phyloP scores from a whole-genome alignment of 2,329 filamentous ascomycete genomes.

The Hypoxylon sp. region DNA sequence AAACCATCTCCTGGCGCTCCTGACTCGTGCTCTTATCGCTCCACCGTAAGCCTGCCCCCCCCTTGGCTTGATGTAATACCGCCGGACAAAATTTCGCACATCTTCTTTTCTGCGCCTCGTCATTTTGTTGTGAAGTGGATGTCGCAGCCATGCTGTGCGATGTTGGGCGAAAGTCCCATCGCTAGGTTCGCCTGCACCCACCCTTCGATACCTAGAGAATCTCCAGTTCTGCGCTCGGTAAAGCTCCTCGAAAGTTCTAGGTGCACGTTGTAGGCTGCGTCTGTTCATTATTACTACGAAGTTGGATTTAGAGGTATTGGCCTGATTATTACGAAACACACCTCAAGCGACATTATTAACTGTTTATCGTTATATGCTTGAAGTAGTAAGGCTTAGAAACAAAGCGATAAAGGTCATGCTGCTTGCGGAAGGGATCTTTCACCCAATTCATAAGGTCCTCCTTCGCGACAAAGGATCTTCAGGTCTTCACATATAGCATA shows the following conservation, averaged over 20 bases:
- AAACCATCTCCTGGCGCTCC: constrained; percentile 14
- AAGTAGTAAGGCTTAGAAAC: neutral
- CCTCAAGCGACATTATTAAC: neutral
- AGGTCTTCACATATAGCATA: neutral
- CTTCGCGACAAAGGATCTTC: constrained; percentile 10
- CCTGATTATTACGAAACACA: neutral
- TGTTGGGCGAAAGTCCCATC: neutral
- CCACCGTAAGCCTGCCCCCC: no score
- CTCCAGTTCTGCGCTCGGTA: constrained; percentile 27
- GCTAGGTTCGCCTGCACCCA: neutral
- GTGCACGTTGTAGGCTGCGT: neutral
- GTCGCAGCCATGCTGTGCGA: constrained; percentile 6
- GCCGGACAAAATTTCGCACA: no score
- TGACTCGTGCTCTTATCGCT: no score
- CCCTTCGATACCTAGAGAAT: constrained; percentile 17
- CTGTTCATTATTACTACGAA: neutral
- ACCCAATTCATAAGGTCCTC: neutral
- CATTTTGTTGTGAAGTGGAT: constrained; percentile 3
- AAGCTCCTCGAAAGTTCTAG: constrained; percentile 2
- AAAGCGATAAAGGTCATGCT: neutral
- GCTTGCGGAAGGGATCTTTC: constrained; percentile 1
- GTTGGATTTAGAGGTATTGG: neutral
- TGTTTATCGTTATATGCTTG: neutral
- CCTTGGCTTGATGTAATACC: no score
- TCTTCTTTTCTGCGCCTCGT: no score